Evolutionary conservation across 2,329 filamentous ascomycete genomes (phyloP), one percentile per base, ranked within the genome.

Genomic region (Mycosphaerella arachidis): DNA sequence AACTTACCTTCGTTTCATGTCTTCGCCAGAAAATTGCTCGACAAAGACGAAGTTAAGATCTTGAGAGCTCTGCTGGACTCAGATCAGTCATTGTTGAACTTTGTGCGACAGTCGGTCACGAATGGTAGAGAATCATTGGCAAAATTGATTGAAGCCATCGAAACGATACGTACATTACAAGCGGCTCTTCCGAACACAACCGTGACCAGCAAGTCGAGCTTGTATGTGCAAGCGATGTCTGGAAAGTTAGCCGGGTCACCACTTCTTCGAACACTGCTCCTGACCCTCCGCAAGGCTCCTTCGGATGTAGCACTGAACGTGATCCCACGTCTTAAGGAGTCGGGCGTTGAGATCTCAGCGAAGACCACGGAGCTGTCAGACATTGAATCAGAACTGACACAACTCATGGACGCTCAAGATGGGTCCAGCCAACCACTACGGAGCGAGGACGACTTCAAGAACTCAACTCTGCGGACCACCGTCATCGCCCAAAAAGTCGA

Each of bases 401-500:
- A 58, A 1, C 64, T 75, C 4, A 52, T 71, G n/a, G 27, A 56
- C 2, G 56, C 48, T 1, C 63, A 68, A 30, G 50, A 59, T 4
- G 57, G 56, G 24, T 55, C 51, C n/a, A 55, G 43, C 1, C 60
- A 66, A 45, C 71, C 79, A 4, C 80, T 95, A 31, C 86, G 87
- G 63, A 95, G 87, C 75, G 88, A 87, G 71, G 89, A 94, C 73
- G 87, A 87, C 67, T 82, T 88, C 10, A 86, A 88, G 46, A 80
- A 83, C 74, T 86, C 85, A 64, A 85, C 88, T 48, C 76, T 91
- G 45, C 82, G 91, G 48, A 91, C 90, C 1, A 93, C 90, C 0
- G 85, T 93, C 33, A 85, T 93, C 54, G 89, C 89, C 16, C 89
- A 93, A 70, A 89, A 90, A 71, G 89, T 94, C 18, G 87, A 92